Percentiles rank a stretch among this genome's conserved stretches.
These are phyloP conservation scores for Nidularia pulvinata DNA, from an alignment of 768 basidiomycete genomes.

Conservation along the genomic window DNA sequence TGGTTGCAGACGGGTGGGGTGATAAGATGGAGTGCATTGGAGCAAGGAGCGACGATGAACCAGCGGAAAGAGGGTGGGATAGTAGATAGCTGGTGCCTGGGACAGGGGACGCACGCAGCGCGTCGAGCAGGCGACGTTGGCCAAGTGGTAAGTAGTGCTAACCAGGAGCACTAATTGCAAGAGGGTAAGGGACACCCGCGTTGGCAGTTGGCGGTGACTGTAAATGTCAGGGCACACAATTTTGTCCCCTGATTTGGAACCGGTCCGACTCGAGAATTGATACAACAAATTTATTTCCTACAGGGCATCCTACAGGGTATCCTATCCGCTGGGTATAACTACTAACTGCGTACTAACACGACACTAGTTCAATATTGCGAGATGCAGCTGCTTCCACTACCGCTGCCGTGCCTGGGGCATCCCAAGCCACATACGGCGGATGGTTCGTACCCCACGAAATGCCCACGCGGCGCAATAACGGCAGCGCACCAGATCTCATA, in stretches of 20 bases:
- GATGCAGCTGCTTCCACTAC: constrained; percentile 9
- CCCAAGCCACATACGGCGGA: constrained; percentile 40
- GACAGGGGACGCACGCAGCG: background rate
- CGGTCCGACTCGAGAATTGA: too few relatives aligned
- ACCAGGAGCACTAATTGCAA: too few relatives aligned
- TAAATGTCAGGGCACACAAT: too few relatives aligned
- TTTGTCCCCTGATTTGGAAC: too few relatives aligned
- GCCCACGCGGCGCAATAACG: constrained; percentile 28
- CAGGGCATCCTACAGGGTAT: background rate
- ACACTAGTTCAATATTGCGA: constrained; percentile 16
- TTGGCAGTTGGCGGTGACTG: too few relatives aligned
- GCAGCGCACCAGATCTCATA: constrained; percentile 28
- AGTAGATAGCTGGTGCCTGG: constrained; percentile 7
- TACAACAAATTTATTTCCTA: too few relatives aligned
- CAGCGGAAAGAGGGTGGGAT: background rate
- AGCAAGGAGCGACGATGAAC: background rate
- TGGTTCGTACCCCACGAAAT: constrained; percentile 35
- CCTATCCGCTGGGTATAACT: background rate
- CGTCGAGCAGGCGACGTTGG: too few relatives aligned
- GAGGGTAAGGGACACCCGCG: too few relatives aligned
- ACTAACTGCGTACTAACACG: constrained; percentile 1
- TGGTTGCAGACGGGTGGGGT: constrained; percentile 27
- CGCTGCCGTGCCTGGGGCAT: too few relatives aligned
- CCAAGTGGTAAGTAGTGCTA: too few relatives aligned
- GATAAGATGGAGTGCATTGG: constrained; percentile 36